Evolutionary conservation across 2,329 filamentous ascomycete species (phyloP), one percentile per base, ranked within the genome.

Genomic region (Beauveria bassiana): DNA sequence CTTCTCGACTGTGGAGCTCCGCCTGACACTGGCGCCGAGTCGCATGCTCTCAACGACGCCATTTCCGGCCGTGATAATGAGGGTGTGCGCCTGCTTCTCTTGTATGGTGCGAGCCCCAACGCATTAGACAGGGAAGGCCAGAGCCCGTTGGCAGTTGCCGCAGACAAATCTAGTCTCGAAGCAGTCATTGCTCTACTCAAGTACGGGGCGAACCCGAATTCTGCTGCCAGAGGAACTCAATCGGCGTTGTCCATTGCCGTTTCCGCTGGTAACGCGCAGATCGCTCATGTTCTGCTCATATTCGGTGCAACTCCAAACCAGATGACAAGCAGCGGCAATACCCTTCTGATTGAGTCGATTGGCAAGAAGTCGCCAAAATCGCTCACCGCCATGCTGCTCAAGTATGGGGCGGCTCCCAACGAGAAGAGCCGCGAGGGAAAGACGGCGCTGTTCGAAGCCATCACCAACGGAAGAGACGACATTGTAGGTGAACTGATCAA

Each of bases 361-460:
- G 82, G 79, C 69, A 84, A 83, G 71, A 82, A 78, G 63, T 80
- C 79, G 0, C 79, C 83, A 0, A 77, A 76, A 62, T 77, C 76
- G 61, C 73, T 87, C 38, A 75, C 86, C 22, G 83, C 87, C 56
- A 72, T 86, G 31, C 74, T 89, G 63, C 77, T 89, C 4, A 78
- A 80, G 9, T 85, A 86, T 64, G 85, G 83, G 6, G 79, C 81
- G 0, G 78, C 86, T 63, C 75, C 83, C 24, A 82, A 89, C 66
- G 71, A 68, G 45, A 81, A 89, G 77, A 86, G 82, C 69, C 74
- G 75, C 24, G 80, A 85, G 62, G 87, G 86, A 31, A 83, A 85
- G 65, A 86, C 84, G 0, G 79, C 86, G 0, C 76, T 89, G 2
- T 87, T 87, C 69, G 80, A 83, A 65, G 84, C 86, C 5, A 85